phyloP scores from a whole-genome alignment of 306 rosid genomes.

The Elaeagnus macrophylla region DNA sequence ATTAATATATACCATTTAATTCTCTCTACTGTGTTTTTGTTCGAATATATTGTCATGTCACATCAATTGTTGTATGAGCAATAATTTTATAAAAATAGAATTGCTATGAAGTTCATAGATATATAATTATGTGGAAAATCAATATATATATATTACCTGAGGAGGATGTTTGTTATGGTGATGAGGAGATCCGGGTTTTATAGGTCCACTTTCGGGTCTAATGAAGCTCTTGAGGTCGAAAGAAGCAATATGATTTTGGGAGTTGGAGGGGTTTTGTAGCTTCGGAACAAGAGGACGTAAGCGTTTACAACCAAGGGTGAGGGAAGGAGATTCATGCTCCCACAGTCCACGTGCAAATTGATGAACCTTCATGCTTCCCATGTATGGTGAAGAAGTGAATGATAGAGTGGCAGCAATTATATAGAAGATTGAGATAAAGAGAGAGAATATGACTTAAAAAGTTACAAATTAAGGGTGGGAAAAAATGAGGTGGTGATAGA shows the following conservation, averaged over 20 bases:
- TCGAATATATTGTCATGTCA: no score
- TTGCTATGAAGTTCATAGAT: no score
- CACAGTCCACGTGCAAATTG: slow-evolving; percentile 84
- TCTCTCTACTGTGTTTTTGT: no score
- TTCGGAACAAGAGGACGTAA: slow-evolving; percentile 91
- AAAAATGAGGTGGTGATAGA: slow-evolving; percentile 78
- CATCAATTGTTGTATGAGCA: no score
- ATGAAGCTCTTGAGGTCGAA: slow-evolving; percentile 87
- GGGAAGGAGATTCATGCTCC: slow-evolving; percentile 62
- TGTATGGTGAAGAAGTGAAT: slow-evolving; percentile 29
- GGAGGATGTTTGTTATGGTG: slow-evolving; percentile 32
- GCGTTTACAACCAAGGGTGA: slow-evolving; percentile 73
- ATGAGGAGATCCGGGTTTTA: slow-evolving; percentile 30
- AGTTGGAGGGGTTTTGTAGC: slow-evolving; percentile 22
- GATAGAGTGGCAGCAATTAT: slow-evolving; percentile 21
- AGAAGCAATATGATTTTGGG: slow-evolving; percentile 19
- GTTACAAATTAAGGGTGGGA: no score
- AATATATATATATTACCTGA: background rate
- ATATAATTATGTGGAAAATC: no score
- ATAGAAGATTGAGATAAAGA: slow-evolving; percentile 29
- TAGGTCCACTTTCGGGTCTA: slow-evolving; percentile 56
- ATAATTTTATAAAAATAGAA: no score
- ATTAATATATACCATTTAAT: no score
- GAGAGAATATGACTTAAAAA: slow-evolving; percentile 33
- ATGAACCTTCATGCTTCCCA: slow-evolving; percentile 92